Evolutionary conservation across 225 moss, liverwort and hornwort species (phyloP), one percentile per base, ranked within the genome.

Genomic region (Straminergon stramineum): DNA sequence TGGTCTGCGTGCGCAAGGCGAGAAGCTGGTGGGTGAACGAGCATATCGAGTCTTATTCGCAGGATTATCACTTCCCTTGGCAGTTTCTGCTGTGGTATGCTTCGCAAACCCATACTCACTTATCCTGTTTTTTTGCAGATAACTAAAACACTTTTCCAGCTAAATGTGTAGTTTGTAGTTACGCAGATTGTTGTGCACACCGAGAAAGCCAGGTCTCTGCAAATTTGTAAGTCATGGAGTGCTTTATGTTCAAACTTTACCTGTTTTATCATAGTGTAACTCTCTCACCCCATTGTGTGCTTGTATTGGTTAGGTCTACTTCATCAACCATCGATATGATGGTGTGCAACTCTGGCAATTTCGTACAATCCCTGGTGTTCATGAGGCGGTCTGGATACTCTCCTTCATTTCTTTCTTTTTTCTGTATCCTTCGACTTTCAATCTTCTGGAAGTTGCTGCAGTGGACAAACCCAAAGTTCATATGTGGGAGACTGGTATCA

Each of bases 401-500:
- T 97, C 99, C 73, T 97, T 99, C 57, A 79, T 97, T 65, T 99
- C 99, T n/a, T 97, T 99, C 84, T 87, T 99, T 35, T 97, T 99
- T 65, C 94, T 99, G 45, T 99, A 99, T 83, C 99, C 99, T 41
- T 97, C 99, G 52, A 99, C 99, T 67, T 99, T 99, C 96, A 99
- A 99, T 92, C 94, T 99, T 31, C 88, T 99, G 58, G 99, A 99
- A 93, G 99, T 99, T 81, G 99, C 99, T 58, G 99, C 99, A 48
- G 99, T 99, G 71, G 99, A 99, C 84, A 97, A 95, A 93, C 99
- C 99, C 48, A 99, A 99, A 92, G 83, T 97, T 41, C 99, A 97
- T 85, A 95, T 99, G 96, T 99, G 95, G 91, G 99, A 99, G 91
- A 99, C 97, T 65, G 99, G 99, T 75, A 96, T 99, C 68, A 99